Conservation (phyloP, 2,329 filamentous ascomycete species). For the Fusarium sp. region DNA sequence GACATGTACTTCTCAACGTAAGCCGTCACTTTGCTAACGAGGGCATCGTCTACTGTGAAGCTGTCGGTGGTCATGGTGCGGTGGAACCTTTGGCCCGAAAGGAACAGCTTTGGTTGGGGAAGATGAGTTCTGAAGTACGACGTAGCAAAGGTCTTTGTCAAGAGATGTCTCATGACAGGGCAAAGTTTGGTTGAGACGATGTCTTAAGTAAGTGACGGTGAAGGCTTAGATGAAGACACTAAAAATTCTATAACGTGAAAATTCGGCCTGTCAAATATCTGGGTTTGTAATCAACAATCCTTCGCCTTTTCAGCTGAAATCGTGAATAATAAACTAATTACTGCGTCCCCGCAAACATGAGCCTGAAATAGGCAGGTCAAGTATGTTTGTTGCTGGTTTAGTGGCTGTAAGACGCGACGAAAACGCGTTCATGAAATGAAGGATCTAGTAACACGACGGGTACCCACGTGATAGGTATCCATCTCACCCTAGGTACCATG, state of each 20-base stretch:
- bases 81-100: conserved; percentile 4
- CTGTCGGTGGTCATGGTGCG: conserved; percentile 46
- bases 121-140: not conserved
- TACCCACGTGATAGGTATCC: conserved; percentile 37
- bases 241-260: conserved; percentile 19
- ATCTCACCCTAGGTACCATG: not conserved
- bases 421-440: conserved; percentile 9
- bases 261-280: conserved; percentile 8
- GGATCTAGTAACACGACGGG: conserved; percentile 24
- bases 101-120: not conserved
- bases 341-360: not conserved
- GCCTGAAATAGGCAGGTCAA: conserved; percentile 15
- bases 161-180: conserved; percentile 15
- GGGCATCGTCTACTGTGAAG: conserved; percentile 55
- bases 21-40: conserved; percentile 70
- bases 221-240: conserved; percentile 16
- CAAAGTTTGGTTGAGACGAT: not conserved
- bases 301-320: not conserved
- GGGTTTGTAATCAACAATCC: conserved; percentile 30
- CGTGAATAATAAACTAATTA: not conserved
- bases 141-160: conserved; percentile 4
- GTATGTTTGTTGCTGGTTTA: conserved; percentile 8
- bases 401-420: conserved; percentile 14
- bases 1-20: conserved; percentile 82
- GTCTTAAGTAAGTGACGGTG: conserved; percentile 5